phyloP scores from a whole-genome alignment of 148 eudicot genomes.

The Fagopyrum homotropicum region DNA sequence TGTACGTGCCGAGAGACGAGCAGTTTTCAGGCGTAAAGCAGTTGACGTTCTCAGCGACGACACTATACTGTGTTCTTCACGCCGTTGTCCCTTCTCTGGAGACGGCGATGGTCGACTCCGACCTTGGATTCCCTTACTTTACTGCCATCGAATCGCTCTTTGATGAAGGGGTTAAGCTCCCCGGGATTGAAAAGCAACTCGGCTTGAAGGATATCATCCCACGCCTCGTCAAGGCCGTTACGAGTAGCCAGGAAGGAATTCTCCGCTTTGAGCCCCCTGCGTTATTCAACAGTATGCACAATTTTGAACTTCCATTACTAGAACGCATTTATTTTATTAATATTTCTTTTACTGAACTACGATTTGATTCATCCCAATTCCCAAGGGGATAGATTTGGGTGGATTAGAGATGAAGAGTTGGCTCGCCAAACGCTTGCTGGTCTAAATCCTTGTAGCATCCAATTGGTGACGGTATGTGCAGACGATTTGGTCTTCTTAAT shows the following conservation, averaged over 20 bases:
- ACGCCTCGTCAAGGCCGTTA: constrained; percentile 35
- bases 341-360: not conserved
- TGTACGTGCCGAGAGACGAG: constrained; percentile 24
- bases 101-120: not conserved
- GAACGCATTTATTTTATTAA: not conserved
- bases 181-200: not conserved
- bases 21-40: constrained; percentile 5
- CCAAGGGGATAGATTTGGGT: constrained; percentile 28
- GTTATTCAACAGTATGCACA: constrained; percentile 8
- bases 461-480: constrained; percentile 25
- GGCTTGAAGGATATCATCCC: constrained; percentile 28
- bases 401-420: constrained; percentile 40
- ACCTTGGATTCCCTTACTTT: constrained; percentile 10
- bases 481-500: not conserved
- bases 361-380: not conserved
- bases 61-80: constrained; percentile 3
- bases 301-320: not conserved
- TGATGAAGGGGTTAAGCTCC: constrained; percentile 12
- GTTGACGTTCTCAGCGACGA: not conserved
- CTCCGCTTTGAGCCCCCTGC: constrained; percentile 8
- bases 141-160: not conserved
- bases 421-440: constrained; percentile 43
- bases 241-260: constrained; percentile 13
- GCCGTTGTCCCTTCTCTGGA: constrained; percentile 5
- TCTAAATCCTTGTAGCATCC: constrained; percentile 29